Conservation (phyloP, 805 yeast genomes). For the Scheffersomyces spartinae region DNA sequence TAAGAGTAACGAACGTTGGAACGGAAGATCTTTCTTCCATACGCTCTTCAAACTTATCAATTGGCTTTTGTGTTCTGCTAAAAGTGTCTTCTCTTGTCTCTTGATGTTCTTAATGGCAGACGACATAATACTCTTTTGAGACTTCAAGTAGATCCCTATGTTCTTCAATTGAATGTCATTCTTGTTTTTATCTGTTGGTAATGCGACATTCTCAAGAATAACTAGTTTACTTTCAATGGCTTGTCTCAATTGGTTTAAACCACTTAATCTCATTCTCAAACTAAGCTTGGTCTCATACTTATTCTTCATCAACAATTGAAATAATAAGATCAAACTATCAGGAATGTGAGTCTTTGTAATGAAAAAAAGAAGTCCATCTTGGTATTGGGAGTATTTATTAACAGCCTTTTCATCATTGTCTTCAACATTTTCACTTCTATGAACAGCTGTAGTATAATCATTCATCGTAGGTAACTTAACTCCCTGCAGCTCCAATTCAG, state of each 20-base stretch:
- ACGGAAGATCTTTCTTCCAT: constrained; percentile 41
- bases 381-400: constrained; percentile 6
- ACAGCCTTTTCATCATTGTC: constrained; percentile 1
- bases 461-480: constrained; percentile 23
- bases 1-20: constrained; percentile 42
- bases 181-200: constrained; percentile 1
- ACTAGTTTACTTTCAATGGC: constrained; percentile 42
- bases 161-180: constrained; percentile 5
- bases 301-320: constrained; percentile 41
- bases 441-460: constrained; percentile 28
- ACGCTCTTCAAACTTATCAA: constrained; percentile 46
- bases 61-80: constrained; percentile 31
- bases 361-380: constrained; percentile 29
- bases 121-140: constrained; percentile 39
- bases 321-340: constrained; percentile 36
- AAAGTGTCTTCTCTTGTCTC: constrained; percentile 31
- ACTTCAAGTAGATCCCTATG: constrained; percentile 34
- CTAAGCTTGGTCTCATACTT: constrained; percentile 36
- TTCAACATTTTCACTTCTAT: constrained; percentile 4
- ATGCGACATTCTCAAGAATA: constrained; percentile 21
- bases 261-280: constrained; percentile 48
- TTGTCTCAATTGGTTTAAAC: constrained; percentile 39
- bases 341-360: constrained; percentile 25
- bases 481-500: constrained; percentile 21
- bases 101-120: constrained; percentile 33